These are phyloP conservation scores for Verticillium klebahnii DNA, from an alignment of 2,329 filamentous ascomycete species.

Conservation along the genomic window DNA sequence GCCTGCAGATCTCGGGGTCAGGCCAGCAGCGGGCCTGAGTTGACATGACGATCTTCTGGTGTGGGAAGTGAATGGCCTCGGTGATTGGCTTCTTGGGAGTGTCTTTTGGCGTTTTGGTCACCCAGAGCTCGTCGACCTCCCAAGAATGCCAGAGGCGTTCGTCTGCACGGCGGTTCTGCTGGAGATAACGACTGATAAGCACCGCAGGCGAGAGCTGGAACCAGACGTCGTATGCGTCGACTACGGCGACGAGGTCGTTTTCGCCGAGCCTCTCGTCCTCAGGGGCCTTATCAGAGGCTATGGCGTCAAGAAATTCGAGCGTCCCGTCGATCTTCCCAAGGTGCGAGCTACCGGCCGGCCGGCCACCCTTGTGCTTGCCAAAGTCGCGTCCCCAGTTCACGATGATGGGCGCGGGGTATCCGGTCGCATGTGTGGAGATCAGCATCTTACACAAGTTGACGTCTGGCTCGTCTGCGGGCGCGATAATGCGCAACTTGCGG, in stretches of 20 bases:
- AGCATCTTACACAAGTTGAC: constrained; percentile 25
- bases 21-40: constrained; percentile 19
- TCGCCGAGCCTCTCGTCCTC: constrained; percentile 6
- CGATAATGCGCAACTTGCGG: constrained; percentile 18
- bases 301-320: constrained; percentile 18
- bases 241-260: constrained; percentile 28
- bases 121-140: constrained; percentile 4
- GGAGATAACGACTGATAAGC: constrained; percentile 28
- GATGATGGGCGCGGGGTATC: constrained; percentile 22
- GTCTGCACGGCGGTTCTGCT: constrained; percentile 27
- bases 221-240: constrained; percentile 33
- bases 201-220: constrained; percentile 32
- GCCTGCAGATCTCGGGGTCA: constrained; percentile 16
- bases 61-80: constrained; percentile 15
- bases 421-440: constrained; percentile 20
- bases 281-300: constrained; percentile 5
- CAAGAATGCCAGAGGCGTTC: constrained; percentile 20
- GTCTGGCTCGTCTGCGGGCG: constrained; percentile 18
- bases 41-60: constrained; percentile 17
- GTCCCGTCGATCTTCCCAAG: constrained; percentile 20
- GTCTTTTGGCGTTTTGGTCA: too few relatives aligned
- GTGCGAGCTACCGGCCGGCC: constrained; percentile 18
- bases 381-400: constrained; percentile 20
- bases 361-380: constrained; percentile 4
- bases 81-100: not conserved